phyloP scores from a whole-genome alignment of 371 early-diverging fungal genomes.

The Chytridium lagenaria region DNA sequence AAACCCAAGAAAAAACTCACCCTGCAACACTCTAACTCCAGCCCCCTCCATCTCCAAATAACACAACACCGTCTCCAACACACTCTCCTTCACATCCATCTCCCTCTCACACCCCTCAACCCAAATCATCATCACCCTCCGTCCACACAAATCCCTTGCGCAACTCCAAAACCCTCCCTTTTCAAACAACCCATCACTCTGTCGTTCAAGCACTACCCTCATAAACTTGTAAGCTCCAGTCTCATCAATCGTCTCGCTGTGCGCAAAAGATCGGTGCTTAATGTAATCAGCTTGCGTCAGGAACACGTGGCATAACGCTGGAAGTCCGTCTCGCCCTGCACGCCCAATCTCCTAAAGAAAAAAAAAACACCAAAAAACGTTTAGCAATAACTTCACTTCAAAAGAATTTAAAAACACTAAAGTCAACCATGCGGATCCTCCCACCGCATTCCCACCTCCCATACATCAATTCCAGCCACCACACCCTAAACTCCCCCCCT shows the following conservation, averaged over 20 bases:
- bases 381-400: too few species aligned
- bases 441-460: too few species aligned
- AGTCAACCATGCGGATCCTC: too few species aligned
- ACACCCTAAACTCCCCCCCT: too few species aligned
- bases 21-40: conserved; percentile 38
- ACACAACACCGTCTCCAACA: conserved; percentile 52
- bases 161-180: conserved; percentile 25
- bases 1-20: conserved; percentile 23
- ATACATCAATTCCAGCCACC: too few species aligned
- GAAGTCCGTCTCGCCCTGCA: conserved; percentile 79
- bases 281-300: conserved; percentile 72
- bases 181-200: conserved; percentile 21
- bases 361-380: background rate
- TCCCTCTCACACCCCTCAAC: conserved; percentile 38
- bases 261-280: conserved; percentile 65
- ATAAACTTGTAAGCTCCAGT: conserved; percentile 57
- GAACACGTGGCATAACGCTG: conserved; percentile 70
- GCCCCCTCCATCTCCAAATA: conserved; percentile 53
- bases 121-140: conserved; percentile 22
- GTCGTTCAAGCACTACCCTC: conserved; percentile 47
- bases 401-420: too few species aligned
- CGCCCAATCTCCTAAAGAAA: conserved; percentile 77
- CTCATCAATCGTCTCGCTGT: conserved; percentile 62
- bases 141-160: conserved; percentile 17
- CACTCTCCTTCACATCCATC: conserved; percentile 48